Evolutionary conservation across 257 asterid species (phyloP).

Genomic region (Plectranthus barbatus): DNA sequence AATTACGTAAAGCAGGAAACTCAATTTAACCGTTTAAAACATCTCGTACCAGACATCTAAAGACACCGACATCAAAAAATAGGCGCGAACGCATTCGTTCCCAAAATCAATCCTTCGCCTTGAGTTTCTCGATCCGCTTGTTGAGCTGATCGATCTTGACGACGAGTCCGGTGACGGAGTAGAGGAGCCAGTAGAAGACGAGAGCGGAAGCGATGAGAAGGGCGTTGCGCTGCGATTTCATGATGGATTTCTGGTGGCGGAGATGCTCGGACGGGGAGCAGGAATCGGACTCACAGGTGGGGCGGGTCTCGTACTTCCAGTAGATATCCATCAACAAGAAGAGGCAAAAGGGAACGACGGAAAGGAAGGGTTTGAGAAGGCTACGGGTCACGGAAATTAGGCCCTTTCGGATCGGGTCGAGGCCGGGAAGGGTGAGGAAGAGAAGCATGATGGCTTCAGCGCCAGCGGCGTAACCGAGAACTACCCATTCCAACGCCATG

Average conservation of each 20-base stretch:
- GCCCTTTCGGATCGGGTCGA: conserved; percentile 77
- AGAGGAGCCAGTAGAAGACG: conserved; percentile 82
- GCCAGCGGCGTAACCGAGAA: conserved; percentile 83
- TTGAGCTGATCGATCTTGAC: conserved; percentile 56
- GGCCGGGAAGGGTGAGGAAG: conserved; percentile 84
- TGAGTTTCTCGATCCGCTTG: conserved; percentile 68
- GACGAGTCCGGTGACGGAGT: conserved; percentile 75
- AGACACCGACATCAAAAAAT: conserved; percentile 8
- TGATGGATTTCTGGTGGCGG: conserved; percentile 90
- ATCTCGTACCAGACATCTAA: background rate
- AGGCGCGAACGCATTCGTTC: background rate
- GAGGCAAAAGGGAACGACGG: conserved; percentile 81
- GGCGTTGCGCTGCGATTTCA: conserved; percentile 91
- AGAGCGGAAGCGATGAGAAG: conserved; percentile 82
- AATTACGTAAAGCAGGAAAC: conserved; percentile 5
- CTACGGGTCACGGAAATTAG: conserved; percentile 64
- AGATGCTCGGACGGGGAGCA: conserved; percentile 84
- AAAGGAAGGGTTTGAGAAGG: conserved; percentile 73
- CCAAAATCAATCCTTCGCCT: conserved; percentile 47
- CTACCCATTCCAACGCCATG: conserved; percentile 96
- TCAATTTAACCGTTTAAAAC: conserved; percentile 12
- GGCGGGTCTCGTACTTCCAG: conserved; percentile 93
- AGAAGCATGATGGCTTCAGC: conserved; percentile 94
- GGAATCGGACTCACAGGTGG: conserved; percentile 59
- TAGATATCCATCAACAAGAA: conserved; percentile 81